Conservation (phyloP, 805 yeast species). For the Candida alai region DNA sequence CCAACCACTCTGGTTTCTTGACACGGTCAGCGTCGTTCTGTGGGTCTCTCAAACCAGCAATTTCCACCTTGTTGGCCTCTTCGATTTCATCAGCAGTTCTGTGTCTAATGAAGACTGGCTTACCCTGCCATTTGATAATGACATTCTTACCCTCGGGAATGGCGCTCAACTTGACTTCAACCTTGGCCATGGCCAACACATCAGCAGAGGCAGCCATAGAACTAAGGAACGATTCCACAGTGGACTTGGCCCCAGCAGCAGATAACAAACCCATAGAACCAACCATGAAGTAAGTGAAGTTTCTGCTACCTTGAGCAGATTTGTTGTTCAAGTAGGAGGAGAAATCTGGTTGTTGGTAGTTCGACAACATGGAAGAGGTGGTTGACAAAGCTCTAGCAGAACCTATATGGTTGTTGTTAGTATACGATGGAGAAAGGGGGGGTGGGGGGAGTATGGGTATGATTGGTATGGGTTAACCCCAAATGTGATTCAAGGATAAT, state of each 20-base stretch:
- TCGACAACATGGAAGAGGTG: slow-evolving; percentile 56
- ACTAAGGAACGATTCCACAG: slow-evolving; percentile 87
- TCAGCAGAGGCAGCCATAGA: slow-evolving; percentile 98
- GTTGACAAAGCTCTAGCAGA: slow-evolving; percentile 50
- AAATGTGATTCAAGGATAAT: no score
- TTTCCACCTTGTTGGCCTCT: slow-evolving; percentile 86
- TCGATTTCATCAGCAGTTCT: slow-evolving; percentile 90
- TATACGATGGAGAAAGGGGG: no score
- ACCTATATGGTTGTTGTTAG: slow-evolving; percentile 5
- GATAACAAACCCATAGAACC: slow-evolving; percentile 89
- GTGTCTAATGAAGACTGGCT: slow-evolving; percentile 99
- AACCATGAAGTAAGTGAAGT: slow-evolving; percentile 93
- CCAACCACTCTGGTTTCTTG: slow-evolving; percentile 95
- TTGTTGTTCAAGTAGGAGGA: slow-evolving; percentile 74
- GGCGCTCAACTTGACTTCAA: slow-evolving; percentile 88
- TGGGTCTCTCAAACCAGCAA: slow-evolving; percentile 85
- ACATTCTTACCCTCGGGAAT: slow-evolving; percentile 98
- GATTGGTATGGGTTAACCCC: no score
- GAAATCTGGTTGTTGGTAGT: slow-evolving; percentile 90
- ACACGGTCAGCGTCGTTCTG: slow-evolving; percentile 91
- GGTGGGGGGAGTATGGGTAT: no score
- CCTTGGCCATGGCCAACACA: slow-evolving; percentile 98
- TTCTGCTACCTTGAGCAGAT: slow-evolving; percentile 66
- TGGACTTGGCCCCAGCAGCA: slow-evolving; percentile 94
- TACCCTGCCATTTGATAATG: slow-evolving; percentile 99